Base-by-base conservation (phyloP, 331 rosid species). In the Rhamnella rubrinervis region DNA sequence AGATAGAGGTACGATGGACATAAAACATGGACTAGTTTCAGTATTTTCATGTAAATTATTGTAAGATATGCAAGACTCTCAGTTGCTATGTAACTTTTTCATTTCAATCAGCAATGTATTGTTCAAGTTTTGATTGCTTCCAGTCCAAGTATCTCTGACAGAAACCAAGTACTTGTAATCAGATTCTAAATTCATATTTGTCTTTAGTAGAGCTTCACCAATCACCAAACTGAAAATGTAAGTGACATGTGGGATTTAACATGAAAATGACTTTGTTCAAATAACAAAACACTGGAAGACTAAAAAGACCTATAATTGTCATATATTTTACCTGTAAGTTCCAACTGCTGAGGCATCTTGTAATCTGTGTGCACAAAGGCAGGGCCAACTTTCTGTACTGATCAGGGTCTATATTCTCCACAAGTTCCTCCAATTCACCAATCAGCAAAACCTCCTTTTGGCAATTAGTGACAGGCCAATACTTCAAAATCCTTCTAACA, bases 341-440 rank as follows among this genome's bases (percentile, higher is more conserved):
- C 87, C 91, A 82, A 77, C 98, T 93, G 76, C 75, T 88, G 4
- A 84, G 75, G 79, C 92, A 85, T 75, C 81, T 91, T 28, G 91
- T 85, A 59, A 91, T 84, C 75, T 80, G 89, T 10, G 79, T 52
- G 77, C 92, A 88, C 1, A 91, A 67, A 12, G 95, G 95, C 81
- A 84, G 35, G 18, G 98, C 97, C 58, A 93, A 63, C 73, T 88
- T 88, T 19, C 89, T 74, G 56, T 83, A 85, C 61, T 85, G 95
- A 57, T 87, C 90, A 52, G 92, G 84, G 55, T 93, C 97, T 14
- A 93, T 57, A 59, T 81, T 83, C 59, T 88, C 96, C 59, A 93
- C 87, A 28, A 91, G 75, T 52, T 93, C 96, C 71, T 93, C 98
- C 88, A 93, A 74, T 70, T 91, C 95, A 62, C 86, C 95, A 52